Conservation (phyloP, 441 rosid genomes). For the Capsella rubella region DNA sequence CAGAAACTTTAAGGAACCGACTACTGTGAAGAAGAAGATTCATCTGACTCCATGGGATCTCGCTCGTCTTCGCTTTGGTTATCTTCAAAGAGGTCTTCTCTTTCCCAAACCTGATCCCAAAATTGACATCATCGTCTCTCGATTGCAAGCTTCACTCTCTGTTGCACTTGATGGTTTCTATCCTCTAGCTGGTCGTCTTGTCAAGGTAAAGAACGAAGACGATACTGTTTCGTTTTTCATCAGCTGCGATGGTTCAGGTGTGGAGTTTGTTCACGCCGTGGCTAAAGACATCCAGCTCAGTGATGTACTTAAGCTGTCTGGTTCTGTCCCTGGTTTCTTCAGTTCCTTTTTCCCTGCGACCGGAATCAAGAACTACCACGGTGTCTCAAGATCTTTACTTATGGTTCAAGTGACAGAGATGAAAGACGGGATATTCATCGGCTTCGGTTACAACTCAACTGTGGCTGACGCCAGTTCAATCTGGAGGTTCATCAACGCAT, state of each 20-base stretch:
- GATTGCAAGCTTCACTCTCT: slow-evolving; percentile 41
- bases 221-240: slow-evolving; percentile 39
- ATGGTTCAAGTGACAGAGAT: slow-evolving; percentile 57
- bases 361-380: slow-evolving; percentile 42
- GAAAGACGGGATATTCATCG: slow-evolving; percentile 51
- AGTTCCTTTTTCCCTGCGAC: slow-evolving; percentile 45
- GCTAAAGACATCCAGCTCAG: slow-evolving; percentile 33
- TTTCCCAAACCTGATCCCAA: slow-evolving; percentile 34
- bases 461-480: slow-evolving; percentile 51
- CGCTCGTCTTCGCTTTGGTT: slow-evolving; percentile 43
- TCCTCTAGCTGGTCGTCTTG: slow-evolving; percentile 49
- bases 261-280: slow-evolving; percentile 43
- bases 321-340: slow-evolving; percentile 32
- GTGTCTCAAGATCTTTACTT: slow-evolving; percentile 46
- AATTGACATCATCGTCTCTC: slow-evolving; percentile 15
- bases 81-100: slow-evolving; percentile 49
- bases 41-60: slow-evolving; percentile 49
- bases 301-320: slow-evolving; percentile 28
- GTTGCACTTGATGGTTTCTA: slow-evolving; percentile 35
- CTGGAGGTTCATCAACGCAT: slow-evolving; percentile 53
- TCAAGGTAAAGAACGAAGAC: slow-evolving; percentile 12
- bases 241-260: slow-evolving; percentile 43
- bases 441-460: slow-evolving; percentile 48
- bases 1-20: slow-evolving; percentile 16
- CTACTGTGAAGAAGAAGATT: slow-evolving; percentile 32